Evolutionary conservation across 306 rosid genomes (phyloP), one percentile per base, ranked within the genome.

Genomic region (Cucurbita maxima): DNA sequence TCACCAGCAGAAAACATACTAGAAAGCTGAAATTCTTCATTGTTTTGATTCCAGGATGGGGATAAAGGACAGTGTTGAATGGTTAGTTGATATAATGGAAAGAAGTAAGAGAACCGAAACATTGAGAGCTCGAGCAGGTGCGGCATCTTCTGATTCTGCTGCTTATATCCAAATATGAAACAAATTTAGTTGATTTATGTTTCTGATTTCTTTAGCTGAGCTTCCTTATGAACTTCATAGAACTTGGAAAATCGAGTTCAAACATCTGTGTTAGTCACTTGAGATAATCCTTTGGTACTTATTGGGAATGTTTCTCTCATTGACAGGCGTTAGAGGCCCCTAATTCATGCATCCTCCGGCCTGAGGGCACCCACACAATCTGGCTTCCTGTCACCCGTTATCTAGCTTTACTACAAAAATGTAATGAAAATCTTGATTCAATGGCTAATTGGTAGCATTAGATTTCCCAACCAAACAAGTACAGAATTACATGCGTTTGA

Each of bases 51-150:
- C 75, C 96, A 91, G 99, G 84, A 75, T 87, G 86, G 99, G 99
- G 52, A 86, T 95, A 55, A 95, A 91, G 79, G 93, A 81, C 75
- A 80, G 96, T 51, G 89, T 90, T 68, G 97, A 95, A 78, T 91
- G 99, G 97, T 75, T 95, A 83, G 99, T 91, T 82, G 93, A 89
- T 78, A 89, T 85, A 64, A 95, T 95, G 99, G 97, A 85, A 80
- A 86, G 96, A 82, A 95, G 99, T 87, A 95, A 89, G 88, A 91
- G 99, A 86, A 89, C 97, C 55, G 96, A 95, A 81, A 91, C 66
- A 79, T 87, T 95, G 83, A 78, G 90, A 84, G 87, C 61, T 70
- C 96, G 99, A 48, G 93, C 91, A 18, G 90, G 96, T 56, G 80
- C 81, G 74, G 78, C 76, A 52, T 91, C 96, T 76, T 76, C 83